Evolutionary conservation across 2,329 filamentous ascomycete genomes (phyloP).

Genomic region (Clonostachys chloroleuca): DNA sequence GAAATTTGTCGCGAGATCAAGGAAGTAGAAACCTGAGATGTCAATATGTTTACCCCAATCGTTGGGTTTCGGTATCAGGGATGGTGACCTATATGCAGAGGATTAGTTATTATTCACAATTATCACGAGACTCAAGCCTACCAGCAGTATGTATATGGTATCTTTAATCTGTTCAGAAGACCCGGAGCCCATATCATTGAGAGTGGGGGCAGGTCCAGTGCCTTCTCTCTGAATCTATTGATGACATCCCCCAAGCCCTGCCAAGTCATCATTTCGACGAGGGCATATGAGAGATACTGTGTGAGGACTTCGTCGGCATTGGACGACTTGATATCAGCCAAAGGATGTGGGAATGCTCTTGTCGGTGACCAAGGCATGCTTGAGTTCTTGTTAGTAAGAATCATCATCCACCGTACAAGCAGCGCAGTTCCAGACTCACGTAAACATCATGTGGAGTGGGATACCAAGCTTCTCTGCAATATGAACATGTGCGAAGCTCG

Average conservation of each 20-base stretch:
- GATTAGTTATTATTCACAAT: not conserved
- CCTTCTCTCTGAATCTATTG: conserved; percentile 76
- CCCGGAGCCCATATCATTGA: conserved; percentile 81
- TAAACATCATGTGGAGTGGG: conserved; percentile 85
- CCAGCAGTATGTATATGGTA: conserved; percentile 93
- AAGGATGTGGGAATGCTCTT: conserved; percentile 77
- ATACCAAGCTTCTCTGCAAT: conserved; percentile 72
- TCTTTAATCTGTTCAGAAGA: conserved; percentile 67
- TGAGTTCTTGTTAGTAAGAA: not conserved
- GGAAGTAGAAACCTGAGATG: conserved; percentile 74
- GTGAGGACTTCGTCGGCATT: conserved; percentile 74
- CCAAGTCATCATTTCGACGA: conserved; percentile 92
- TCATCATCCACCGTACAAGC: not conserved
- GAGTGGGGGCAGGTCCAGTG: conserved; percentile 71
- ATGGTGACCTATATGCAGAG: conserved; percentile 47
- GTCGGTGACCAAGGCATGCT: conserved; percentile 92
- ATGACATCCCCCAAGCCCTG: conserved; percentile 88
- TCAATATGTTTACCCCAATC: conserved; percentile 72
- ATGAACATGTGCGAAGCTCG: conserved; percentile 73
- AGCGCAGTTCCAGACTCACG: conserved; percentile 43
- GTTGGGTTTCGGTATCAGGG: conserved; percentile 71
- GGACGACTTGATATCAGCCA: conserved; percentile 75
- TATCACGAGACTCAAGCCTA: conserved; percentile 11
- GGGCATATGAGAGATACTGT: conserved; percentile 78
- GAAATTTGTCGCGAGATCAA: conserved; percentile 63